Evolutionary conservation across 139 green algal genomes (phyloP).

Genomic region (Chlamydomonas eustigma): DNA sequence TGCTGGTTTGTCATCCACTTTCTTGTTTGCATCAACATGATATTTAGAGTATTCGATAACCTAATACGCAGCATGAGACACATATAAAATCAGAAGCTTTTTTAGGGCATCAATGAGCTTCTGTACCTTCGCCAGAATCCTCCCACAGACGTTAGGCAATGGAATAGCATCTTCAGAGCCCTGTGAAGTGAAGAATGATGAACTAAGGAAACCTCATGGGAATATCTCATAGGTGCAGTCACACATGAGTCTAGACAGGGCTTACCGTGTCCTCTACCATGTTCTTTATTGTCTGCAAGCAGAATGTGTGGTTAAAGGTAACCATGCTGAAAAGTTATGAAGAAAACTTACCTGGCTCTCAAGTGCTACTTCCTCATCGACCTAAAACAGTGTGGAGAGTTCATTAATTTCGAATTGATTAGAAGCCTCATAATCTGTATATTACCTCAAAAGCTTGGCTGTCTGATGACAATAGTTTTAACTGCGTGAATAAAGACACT

Average conservation of each 20-base stretch:
- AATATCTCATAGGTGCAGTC: conserved; percentile 16
- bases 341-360: conserved; percentile 33
- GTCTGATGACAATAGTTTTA: conserved; percentile 38
- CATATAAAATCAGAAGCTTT: too few relatives aligned
- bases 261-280: conserved; percentile 66
- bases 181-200: neutral
- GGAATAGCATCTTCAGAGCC: conserved; percentile 58
- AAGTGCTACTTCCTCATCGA: conserved; percentile 70
- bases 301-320: neutral
- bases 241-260: conserved; percentile 22
- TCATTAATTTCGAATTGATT: too few relatives aligned
- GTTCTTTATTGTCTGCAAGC: conserved; percentile 71
- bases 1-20: conserved; percentile 61
- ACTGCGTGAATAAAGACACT: too few relatives aligned
- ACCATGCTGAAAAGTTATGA: neutral
- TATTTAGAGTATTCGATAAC: conserved; percentile 98
- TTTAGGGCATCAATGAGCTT: too few relatives aligned
- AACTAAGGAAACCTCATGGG: neutral
- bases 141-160: conserved; percentile 79
- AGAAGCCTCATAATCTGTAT: too few relatives aligned
- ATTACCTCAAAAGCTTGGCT: conserved; percentile 61
- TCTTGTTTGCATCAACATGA: conserved; percentile 82
- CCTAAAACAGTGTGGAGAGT: too few relatives aligned
- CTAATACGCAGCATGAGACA: conserved; percentile 2
- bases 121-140: conserved; percentile 59